Conservation (phyloP, 345 rosid species). For the Draba incana region DNA sequence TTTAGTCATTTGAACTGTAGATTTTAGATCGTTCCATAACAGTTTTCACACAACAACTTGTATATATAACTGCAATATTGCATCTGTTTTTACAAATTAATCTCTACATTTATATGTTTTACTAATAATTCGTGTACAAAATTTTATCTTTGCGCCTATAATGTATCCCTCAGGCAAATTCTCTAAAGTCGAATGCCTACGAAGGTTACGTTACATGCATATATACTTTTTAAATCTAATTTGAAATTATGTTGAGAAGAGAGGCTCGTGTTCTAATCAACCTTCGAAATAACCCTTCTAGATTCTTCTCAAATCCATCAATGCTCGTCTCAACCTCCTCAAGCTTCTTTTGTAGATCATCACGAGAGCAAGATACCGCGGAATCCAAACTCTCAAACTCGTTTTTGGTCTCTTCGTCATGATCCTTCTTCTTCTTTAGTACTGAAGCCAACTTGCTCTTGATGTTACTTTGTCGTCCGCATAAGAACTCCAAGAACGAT, state of each 20-base stretch:
- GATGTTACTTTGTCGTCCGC: slow-evolving; percentile 42
- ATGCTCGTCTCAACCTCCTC: slow-evolving; percentile 51
- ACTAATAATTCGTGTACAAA: slow-evolving; percentile 1
- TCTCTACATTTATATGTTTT: not conserved
- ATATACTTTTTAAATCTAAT: slow-evolving; percentile 16
- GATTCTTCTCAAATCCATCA: slow-evolving; percentile 52
- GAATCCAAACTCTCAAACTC: slow-evolving; percentile 53
- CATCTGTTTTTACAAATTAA: not conserved
- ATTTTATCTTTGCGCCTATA: not conserved
- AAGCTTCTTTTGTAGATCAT: slow-evolving; percentile 44
- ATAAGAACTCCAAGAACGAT: slow-evolving; percentile 52
- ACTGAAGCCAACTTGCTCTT: slow-evolving; percentile 54
- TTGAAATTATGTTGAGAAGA: slow-evolving; percentile 69
- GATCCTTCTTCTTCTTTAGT: slow-evolving; percentile 53
- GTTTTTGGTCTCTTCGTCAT: slow-evolving; percentile 40
- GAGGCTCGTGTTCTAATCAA: slow-evolving; percentile 68
- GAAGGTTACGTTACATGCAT: slow-evolving; percentile 10
- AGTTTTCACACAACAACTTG: not conserved
- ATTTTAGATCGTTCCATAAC: slow-evolving; percentile 4
- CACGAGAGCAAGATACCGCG: slow-evolving; percentile 32
- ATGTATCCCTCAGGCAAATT: slow-evolving; percentile 13
- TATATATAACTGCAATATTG: not conserved
- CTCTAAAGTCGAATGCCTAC: slow-evolving; percentile 23
- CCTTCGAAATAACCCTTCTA: slow-evolving; percentile 59
- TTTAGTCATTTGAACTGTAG: not conserved